Conservation (phyloP, 2,329 filamentous ascomycete species). For the Colletotrichum sp. region DNA sequence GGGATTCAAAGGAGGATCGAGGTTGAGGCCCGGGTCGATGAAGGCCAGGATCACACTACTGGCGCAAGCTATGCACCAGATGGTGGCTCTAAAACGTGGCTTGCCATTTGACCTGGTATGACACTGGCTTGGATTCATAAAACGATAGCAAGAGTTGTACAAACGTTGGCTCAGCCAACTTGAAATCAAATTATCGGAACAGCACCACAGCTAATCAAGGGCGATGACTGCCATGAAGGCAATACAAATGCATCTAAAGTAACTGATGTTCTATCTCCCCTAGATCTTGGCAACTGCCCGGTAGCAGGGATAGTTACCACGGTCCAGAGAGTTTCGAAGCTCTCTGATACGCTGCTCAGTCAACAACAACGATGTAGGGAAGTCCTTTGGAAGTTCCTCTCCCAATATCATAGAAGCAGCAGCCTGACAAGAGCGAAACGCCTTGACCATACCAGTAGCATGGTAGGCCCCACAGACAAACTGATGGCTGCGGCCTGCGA, state of each 20-base stretch:
- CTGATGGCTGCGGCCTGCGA: background rate
- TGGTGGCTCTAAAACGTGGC: no score
- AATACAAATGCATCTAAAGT: background rate
- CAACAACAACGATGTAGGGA: background rate
- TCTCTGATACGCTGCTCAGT: background rate
- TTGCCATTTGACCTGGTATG: no score
- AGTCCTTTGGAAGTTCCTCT: background rate
- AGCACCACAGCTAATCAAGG: no score
- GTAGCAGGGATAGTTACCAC: background rate
- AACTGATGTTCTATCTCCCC: background rate
- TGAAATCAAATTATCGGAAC: no score
- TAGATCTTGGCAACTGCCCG: background rate
- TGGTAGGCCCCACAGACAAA: background rate
- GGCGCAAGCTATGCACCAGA: no score
- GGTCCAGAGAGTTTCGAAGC: background rate
- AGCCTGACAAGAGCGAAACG: background rate
- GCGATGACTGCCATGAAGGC: no score
- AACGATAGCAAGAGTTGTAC: no score
- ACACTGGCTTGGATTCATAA: no score
- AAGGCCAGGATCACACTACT: no score
- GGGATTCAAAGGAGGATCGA: no score
- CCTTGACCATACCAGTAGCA: background rate
- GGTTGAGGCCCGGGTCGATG: no score
- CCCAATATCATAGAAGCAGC: background rate
- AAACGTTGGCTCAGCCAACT: no score